Base-by-base conservation (phyloP, 192 early-diverging fungal species). In the Lobulomyces angularis region DNA sequence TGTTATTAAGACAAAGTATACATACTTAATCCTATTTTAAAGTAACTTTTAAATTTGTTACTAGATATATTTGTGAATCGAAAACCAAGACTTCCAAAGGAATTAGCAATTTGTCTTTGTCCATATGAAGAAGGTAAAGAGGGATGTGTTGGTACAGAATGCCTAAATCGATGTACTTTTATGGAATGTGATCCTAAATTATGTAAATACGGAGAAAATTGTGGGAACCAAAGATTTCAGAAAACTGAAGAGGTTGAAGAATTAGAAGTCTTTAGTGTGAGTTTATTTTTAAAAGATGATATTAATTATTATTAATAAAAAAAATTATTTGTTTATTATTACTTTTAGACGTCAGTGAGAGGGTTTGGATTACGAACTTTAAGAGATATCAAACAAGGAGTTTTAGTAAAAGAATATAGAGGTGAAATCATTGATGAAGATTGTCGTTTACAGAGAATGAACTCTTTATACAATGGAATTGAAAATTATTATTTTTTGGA, bases 401-500 rank as follows among this genome's bases (percentile, higher is more conserved):
- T 47, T 18, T 51, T 90, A 5, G 67, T 90, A 16, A 65, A 78
- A 33, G 86, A 90, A 48, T 88, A 90, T 57, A 69, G 81, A 2
- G 86, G 86, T 2, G 86, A 90, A 53, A 65, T 90, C 11, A 82
- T 90, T 25, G 74, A 67, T 2, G 59, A 77, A 27, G 56, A 56
- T 8, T 61, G 65, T 6, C 83, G 77, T 37, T 43, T 67, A n/a
- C 72, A 82, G 20, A 73, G 86, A 7, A 84, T 88, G 80, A 48
- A 66, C 12, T 72, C 67, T 7, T 57, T 73, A 4, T 89, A 89
- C 50, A 59, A 56, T 26, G 57, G 69, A 25, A 55, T 64, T 20
- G 59, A 68, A 14, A 77, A 81, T 46, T 71, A 85, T 53, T 90
- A 90, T 48, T 86, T 90, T 51, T 52, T 90, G 18, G 73, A 80